These are phyloP conservation scores for Lagerstroemia speciosa DNA, from an alignment of 345 rosid genomes.

Conservation along the genomic window DNA sequence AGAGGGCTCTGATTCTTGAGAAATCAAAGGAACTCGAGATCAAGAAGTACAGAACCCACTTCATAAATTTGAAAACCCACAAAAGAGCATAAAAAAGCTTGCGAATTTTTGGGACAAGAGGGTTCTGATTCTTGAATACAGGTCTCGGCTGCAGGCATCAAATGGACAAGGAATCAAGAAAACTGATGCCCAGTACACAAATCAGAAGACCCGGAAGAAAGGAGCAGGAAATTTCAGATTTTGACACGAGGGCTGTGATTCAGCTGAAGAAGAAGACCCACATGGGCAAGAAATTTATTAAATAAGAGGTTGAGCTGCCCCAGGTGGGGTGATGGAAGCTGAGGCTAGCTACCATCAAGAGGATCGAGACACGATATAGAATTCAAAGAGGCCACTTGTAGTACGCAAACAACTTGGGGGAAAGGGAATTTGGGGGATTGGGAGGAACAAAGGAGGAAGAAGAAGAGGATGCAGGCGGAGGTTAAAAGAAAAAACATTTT, in stretches of 20 bases:
- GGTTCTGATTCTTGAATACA: neutral
- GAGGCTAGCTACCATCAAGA: neutral
- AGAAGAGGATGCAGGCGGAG: neutral
- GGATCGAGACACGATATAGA: neutral
- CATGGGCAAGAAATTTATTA: neutral
- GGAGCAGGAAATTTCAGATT: constrained; percentile 1
- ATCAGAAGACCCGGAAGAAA: too few species aligned
- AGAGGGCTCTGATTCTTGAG: neutral
- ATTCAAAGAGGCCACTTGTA: constrained; percentile 6
- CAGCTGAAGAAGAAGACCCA: neutral
- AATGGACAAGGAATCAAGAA: constrained; percentile 1
- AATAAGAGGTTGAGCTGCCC: neutral
- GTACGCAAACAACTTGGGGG: neutral
- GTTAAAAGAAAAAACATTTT: neutral
- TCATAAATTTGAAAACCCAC: constrained; percentile 6
- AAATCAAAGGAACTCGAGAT: constrained; percentile 8
- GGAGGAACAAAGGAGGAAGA: neutral
- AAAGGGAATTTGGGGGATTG: neutral
- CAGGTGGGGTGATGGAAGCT: constrained; percentile 1
- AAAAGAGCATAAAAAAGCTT: neutral
- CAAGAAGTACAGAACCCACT: constrained; percentile 1
- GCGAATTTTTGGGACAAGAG: neutral
- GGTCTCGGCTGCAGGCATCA: neutral
- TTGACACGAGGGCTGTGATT: neutral
- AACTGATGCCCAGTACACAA: neutral